phyloP scores from a whole-genome alignment of 306 rosid species.

The Benincasa hispida region DNA sequence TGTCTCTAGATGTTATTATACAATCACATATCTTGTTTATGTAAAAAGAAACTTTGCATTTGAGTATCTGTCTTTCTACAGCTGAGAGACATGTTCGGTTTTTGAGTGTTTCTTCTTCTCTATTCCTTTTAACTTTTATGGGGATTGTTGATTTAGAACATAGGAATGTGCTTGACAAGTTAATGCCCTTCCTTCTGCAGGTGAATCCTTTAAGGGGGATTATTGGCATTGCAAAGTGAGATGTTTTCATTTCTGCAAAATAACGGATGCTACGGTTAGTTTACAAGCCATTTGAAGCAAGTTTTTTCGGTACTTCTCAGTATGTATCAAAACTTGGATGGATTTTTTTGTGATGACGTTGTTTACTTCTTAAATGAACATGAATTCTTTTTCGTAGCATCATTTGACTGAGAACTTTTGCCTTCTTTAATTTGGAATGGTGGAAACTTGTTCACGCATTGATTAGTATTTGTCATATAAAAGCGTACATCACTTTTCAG shows the following conservation, averaged over 20 bases:
- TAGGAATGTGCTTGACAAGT: not conserved
- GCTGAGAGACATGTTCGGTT: not conserved
- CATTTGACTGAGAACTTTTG: not conserved
- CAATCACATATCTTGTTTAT: not conserved
- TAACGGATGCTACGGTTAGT: slow-evolving; percentile 6
- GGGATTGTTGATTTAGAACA: not conserved
- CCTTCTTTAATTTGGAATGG: not conserved
- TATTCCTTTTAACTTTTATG: no score
- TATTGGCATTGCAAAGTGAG: not conserved
- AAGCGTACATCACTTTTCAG: not conserved
- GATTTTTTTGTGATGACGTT: slow-evolving; percentile 1
- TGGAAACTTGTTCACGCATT: not conserved
- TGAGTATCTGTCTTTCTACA: not conserved
- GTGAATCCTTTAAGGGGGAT: not conserved
- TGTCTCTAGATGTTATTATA: not conserved
- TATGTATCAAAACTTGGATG: not conserved
- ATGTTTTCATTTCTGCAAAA: slow-evolving; percentile 3
- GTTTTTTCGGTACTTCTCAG: not conserved
- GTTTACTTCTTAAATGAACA: not conserved
- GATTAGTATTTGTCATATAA: not conserved
- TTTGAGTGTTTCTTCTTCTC: not conserved
- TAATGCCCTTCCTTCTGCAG: not conserved
- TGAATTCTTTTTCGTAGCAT: not conserved
- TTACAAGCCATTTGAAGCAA: slow-evolving; percentile 1
- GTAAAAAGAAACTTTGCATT: not conserved